Percentiles rank a stretch among this genome's conserved stretches.
These are phyloP conservation scores for Suillus variegatus DNA, from an alignment of 768 basidiomycete genomes.

Conservation along the genomic window DNA sequence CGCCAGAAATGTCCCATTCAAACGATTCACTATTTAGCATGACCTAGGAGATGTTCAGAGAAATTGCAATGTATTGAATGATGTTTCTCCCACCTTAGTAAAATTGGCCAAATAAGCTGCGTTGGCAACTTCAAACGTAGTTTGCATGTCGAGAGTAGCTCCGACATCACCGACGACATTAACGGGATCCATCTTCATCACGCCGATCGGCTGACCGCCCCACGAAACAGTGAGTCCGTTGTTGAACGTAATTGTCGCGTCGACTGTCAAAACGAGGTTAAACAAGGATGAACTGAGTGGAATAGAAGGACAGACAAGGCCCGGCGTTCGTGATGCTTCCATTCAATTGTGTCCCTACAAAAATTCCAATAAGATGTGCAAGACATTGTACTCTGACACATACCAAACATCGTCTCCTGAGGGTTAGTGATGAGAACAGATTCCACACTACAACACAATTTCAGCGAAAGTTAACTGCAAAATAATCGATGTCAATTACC, in stretches of 20 bases:
- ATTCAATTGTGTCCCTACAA: constrained; percentile 48
- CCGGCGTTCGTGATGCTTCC: constrained; percentile 71
- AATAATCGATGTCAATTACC: constrained; percentile 32
- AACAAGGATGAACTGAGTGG: constrained; percentile 3
- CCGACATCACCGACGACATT: constrained; percentile 63
- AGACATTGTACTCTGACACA: constrained; percentile 12
- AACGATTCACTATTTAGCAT: constrained; percentile 67
- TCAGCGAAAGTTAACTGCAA: constrained; percentile 10
- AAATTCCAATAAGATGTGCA: constrained; percentile 9
- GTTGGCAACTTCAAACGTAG: constrained; percentile 60
- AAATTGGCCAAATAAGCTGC: constrained; percentile 60
- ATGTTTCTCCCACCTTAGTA: constrained; percentile 48
- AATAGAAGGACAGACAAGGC: constrained; percentile 52
- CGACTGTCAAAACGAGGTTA: constrained; percentile 40
- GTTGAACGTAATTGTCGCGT: constrained; percentile 67
- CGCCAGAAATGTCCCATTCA: constrained; percentile 66
- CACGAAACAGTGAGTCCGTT: constrained; percentile 62
- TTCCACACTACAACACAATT: constrained; percentile 43
- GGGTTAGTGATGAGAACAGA: constrained; percentile 64
- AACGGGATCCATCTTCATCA: constrained; percentile 60
- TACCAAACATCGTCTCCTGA: constrained; percentile 57
- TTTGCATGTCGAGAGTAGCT: constrained; percentile 53
- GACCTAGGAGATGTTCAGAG: constrained; percentile 30
- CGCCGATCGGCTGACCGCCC: constrained; percentile 57
- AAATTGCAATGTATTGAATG: background rate